Percentiles rank a stretch among this genome's conserved stretches.
Conservation (phyloP, 1,284 basidiomycete genomes). For the Xerocomus nothofagi region DNA sequence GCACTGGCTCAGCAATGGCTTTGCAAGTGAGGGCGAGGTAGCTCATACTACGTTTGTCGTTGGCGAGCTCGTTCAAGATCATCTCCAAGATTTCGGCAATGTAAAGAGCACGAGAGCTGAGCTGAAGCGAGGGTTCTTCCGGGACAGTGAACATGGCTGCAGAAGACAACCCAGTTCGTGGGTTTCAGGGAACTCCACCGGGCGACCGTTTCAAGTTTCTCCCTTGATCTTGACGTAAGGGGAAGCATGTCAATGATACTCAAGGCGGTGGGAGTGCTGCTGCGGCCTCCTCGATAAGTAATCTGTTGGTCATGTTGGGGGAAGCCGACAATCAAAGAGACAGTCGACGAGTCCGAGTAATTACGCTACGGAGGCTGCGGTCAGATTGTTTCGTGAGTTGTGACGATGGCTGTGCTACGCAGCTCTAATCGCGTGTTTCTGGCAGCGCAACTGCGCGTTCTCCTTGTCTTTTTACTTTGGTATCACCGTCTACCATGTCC, state of each 20-base stretch:
- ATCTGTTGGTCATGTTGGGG: not conserved
- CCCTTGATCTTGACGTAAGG: slow-evolving; percentile 15
- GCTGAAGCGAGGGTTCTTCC: not conserved
- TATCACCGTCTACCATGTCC: slow-evolving; percentile 43
- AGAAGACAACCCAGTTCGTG: not conserved
- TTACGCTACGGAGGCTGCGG: no score
- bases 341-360: not conserved
- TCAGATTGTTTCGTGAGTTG: not conserved
- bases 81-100: slow-evolving; percentile 30
- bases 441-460: slow-evolving; percentile 3
- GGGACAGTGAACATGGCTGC: slow-evolving; percentile 11
- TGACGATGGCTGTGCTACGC: slow-evolving; percentile 29
- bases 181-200: not conserved
- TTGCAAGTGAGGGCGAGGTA: slow-evolving; percentile 31
- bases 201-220: not conserved
- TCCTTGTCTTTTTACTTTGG: slow-evolving; percentile 20
- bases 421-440: slow-evolving; percentile 30
- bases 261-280: no score
- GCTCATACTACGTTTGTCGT: slow-evolving; percentile 24
- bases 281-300: slow-evolving; percentile 5
- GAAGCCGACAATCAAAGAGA: not conserved
- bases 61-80: slow-evolving; percentile 26
- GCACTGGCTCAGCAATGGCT: slow-evolving; percentile 26
- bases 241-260: not conserved
- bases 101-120: slow-evolving; percentile 12